Conservation (phyloP, 2,329 filamentous ascomycete species). For the Torrubiellomyces zombiae region DNA sequence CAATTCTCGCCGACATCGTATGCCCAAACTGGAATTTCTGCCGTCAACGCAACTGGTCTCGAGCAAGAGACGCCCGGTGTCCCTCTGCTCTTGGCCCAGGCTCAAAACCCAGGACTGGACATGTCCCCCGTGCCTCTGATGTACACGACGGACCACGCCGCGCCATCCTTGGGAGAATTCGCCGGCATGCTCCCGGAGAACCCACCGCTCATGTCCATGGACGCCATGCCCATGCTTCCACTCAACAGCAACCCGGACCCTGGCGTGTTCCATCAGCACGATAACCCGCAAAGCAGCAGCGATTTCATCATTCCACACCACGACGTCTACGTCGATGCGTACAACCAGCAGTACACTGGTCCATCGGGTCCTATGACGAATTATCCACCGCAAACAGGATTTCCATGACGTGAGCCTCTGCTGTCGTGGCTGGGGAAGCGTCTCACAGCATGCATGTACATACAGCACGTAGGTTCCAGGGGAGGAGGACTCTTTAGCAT, state of each 20-base stretch:
- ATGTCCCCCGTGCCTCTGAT: constrained; percentile 6
- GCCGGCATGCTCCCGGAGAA: constrained; percentile 6
- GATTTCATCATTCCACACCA: constrained; percentile 9
- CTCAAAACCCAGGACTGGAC: constrained; percentile 7
- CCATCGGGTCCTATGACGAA: no score
- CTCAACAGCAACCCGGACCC: constrained; percentile 5
- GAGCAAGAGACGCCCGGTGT: constrained; percentile 11
- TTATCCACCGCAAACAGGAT: no score
- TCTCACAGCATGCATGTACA: no score
- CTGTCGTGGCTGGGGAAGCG: no score
- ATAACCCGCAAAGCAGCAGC: constrained; percentile 4
- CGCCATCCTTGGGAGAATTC: constrained; percentile 8
- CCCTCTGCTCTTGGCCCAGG: constrained; percentile 12
- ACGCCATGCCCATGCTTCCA: constrained; percentile 6
- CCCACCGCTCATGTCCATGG: constrained; percentile 3
- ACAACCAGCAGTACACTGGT: constrained; percentile 6
- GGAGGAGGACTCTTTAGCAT: no score
- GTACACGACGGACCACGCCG: constrained; percentile 9
- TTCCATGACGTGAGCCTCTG: no score
- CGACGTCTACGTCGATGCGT: constrained; percentile 8
- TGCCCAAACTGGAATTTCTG: neutral
- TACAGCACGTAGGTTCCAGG: no score
- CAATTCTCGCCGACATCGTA: no score
- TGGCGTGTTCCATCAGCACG: constrained; percentile 9
- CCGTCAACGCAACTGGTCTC: neutral